Percentiles rank a stretch among this genome's conserved stretches.
Evolutionary conservation across 768 basidiomycete genomes (phyloP).

Genomic region (Pleurotus salmoneostramineus): DNA sequence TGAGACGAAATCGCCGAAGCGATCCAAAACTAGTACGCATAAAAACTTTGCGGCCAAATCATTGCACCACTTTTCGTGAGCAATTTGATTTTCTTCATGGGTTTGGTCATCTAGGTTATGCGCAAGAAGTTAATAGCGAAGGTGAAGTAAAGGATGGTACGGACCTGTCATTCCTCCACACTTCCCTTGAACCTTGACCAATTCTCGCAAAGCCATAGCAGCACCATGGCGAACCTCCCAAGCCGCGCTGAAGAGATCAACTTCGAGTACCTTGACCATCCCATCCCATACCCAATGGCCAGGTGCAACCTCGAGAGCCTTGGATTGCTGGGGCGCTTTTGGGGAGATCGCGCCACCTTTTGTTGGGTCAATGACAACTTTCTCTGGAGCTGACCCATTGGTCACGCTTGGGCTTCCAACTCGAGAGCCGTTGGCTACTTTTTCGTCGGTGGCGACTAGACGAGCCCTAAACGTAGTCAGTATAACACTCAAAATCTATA

Average conservation of each 20-base stretch:
- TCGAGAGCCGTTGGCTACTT: slow-evolving; percentile 39
- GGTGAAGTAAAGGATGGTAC: slow-evolving; percentile 6
- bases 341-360: slow-evolving; percentile 85
- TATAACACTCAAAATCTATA: neutral
- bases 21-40: slow-evolving; percentile 88
- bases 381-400: slow-evolving; percentile 45
- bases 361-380: slow-evolving; percentile 72
- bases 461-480: slow-evolving; percentile 50
- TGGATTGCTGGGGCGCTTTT: slow-evolving; percentile 71
- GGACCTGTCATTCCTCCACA: slow-evolving; percentile 80
- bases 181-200: slow-evolving; percentile 80
- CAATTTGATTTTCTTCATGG: slow-evolving; percentile 52
- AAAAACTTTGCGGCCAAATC: slow-evolving; percentile 82
- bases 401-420: slow-evolving; percentile 52
- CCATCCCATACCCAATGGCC: slow-evolving; percentile 89
- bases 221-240: slow-evolving; percentile 97
- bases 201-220: slow-evolving; percentile 84
- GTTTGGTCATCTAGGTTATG: slow-evolving; percentile 43
- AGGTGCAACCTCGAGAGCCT: slow-evolving; percentile 68
- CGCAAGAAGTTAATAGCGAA: neutral
- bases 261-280: slow-evolving; percentile 72
- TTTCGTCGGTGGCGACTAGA: slow-evolving; percentile 64
- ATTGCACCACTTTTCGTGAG: slow-evolving; percentile 88
- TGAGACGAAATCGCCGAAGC: slow-evolving; percentile 97
- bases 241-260: slow-evolving; percentile 76